phyloP scores from a whole-genome alignment of 202 grass and related monocot species.

The Dendrocalamus latiflorus region DNA sequence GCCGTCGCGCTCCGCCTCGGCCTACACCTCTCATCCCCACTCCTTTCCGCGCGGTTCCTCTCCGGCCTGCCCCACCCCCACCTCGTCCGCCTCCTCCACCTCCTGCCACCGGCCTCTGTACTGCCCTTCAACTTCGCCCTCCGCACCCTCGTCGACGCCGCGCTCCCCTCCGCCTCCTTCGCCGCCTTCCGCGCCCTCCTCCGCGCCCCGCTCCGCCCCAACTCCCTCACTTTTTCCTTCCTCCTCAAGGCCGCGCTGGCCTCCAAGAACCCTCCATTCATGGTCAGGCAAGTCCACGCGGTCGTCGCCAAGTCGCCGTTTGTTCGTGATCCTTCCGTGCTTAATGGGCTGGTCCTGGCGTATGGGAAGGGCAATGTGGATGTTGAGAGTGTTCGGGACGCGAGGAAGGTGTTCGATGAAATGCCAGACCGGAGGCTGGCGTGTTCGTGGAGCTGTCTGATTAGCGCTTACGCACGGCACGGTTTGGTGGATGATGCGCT shows the following conservation, averaged over 20 bases:
- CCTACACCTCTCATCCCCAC: slow-evolving; percentile 2
- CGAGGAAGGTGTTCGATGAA: slow-evolving; percentile 20
- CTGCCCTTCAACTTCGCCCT: background rate
- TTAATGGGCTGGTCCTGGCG: background rate
- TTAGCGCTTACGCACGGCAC: slow-evolving; percentile 14
- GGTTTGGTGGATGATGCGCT: slow-evolving; percentile 1
- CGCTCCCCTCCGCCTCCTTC: slow-evolving; percentile 26
- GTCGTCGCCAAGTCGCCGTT: background rate
- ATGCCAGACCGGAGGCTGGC: slow-evolving; percentile 27
- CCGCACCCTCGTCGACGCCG: background rate
- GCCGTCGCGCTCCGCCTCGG: slow-evolving; percentile 18
- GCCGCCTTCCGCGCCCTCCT: slow-evolving; percentile 11
- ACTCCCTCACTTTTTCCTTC: slow-evolving; percentile 37
- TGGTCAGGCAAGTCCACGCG: background rate
- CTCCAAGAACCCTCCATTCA: background rate
- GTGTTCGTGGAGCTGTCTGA: slow-evolving; percentile 40
- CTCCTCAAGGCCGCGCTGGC: slow-evolving; percentile 1
- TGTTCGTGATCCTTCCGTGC: background rate
- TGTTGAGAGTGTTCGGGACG: background rate
- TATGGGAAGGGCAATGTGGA: slow-evolving; percentile 4
- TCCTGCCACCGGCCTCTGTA: background rate
- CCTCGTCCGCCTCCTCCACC: background rate
- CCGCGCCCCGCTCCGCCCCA: background rate
- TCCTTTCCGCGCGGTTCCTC: slow-evolving; percentile 22
- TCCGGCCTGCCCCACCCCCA: background rate